Evolutionary conservation across 1,284 basidiomycete genomes (phyloP).

Genomic region (Salmacisia buchloeana): DNA sequence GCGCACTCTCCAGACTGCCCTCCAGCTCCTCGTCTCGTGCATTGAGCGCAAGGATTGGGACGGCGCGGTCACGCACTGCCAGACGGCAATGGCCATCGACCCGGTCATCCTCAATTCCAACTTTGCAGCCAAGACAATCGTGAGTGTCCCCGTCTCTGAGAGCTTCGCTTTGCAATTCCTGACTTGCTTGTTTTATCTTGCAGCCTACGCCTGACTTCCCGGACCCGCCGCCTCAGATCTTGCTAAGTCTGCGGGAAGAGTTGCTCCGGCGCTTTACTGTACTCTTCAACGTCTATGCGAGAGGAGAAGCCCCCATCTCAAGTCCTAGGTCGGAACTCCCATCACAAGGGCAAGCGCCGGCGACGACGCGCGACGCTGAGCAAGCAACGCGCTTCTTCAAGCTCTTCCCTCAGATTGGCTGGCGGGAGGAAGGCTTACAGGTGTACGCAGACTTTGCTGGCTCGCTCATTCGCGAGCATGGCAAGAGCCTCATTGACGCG

Average conservation of each 20-base stretch:
- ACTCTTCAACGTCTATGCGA: constrained; percentile 73
- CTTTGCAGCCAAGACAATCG: constrained; percentile 78
- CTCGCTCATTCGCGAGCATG: constrained; percentile 62
- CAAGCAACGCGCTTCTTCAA: constrained; percentile 93
- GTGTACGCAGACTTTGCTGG: constrained; percentile 90
- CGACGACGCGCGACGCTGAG: constrained; percentile 46
- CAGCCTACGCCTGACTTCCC: constrained; percentile 77
- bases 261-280: constrained; percentile 72
- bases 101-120: constrained; percentile 69
- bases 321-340: neutral
- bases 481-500: constrained; percentile 22
- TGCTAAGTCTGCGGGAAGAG: constrained; percentile 67
- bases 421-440: constrained; percentile 75
- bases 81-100: constrained; percentile 78
- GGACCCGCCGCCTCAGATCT: constrained; percentile 73
- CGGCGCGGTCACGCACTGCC: constrained; percentile 80
- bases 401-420: constrained; percentile 85
- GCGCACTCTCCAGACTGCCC: constrained; percentile 61
- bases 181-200: neutral
- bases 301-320: constrained; percentile 59
- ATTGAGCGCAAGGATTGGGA: constrained; percentile 92
- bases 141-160: neutral
- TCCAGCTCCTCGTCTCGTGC: constrained; percentile 67
- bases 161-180: neutral
- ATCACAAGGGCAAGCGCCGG: constrained; percentile 24